Percentiles rank a stretch among this genome's conserved stretches.
Conservation (phyloP, 352 stramenopile species). For the Pythium sukuiense region DNA sequence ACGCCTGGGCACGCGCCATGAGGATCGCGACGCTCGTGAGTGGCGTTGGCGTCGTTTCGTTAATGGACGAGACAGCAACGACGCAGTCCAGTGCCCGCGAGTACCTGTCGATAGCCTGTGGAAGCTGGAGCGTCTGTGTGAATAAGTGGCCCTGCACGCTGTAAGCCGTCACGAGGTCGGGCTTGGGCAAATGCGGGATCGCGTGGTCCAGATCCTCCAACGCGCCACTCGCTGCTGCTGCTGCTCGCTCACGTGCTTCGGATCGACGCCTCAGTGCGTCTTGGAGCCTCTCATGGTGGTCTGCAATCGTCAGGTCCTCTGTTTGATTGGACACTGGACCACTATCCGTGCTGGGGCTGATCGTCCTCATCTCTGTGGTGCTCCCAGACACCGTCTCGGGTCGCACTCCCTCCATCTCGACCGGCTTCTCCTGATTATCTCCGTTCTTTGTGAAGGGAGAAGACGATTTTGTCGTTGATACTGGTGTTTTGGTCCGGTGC, state of each 20-base stretch:
- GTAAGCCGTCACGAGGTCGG: conserved; percentile 37
- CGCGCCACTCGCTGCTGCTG: conserved; percentile 9
- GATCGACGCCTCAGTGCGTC: neutral
- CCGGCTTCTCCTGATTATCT: conserved; percentile 4
- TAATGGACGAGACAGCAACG: neutral
- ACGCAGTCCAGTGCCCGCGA: conserved; percentile 37
- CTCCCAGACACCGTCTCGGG: conserved; percentile 1
- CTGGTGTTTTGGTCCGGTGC: conserved; percentile 2
- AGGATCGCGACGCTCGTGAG: conserved; percentile 38
- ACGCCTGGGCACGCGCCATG: conserved; percentile 47
- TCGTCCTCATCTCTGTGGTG: too few species aligned
- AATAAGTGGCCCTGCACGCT: conserved; percentile 41
- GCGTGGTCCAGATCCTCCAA: conserved; percentile 38
- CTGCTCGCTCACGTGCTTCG: neutral
- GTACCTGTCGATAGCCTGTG: conserved; percentile 40
- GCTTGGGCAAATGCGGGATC: conserved; percentile 13
- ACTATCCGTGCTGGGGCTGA: neutral
- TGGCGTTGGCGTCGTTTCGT: conserved; percentile 21
- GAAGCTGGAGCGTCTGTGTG: conserved; percentile 35
- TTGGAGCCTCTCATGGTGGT: neutral
- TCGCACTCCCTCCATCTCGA: neutral
- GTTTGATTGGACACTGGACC: neutral
- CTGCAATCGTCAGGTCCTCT: neutral
- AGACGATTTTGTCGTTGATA: conserved; percentile 8
- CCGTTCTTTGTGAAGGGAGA: neutral